Base-by-base conservation (phyloP, 352 stramenopile species). In the Phytophthora europaea region DNA sequence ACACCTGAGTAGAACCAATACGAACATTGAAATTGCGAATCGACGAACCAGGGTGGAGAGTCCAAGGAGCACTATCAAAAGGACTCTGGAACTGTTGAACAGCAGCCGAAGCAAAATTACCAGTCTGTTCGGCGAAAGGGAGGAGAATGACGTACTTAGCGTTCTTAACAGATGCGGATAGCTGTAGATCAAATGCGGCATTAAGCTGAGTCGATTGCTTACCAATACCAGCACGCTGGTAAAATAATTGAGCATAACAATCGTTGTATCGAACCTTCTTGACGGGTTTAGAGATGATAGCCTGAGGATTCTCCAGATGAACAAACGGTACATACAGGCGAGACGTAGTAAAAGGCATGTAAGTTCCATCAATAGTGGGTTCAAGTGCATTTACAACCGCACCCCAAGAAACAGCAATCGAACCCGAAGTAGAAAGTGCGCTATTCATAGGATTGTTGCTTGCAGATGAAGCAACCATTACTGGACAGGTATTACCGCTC, bases 271-370 rank as follows among this genome's bases (percentile, higher is more conserved):
- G 26, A 58, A 40, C 51, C 51, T 58, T 63, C 36, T 63, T 63
- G 0, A 63, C 56, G 9, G 56, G 56, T 7, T 63, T 63, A n/a
- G 38, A 63, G n/a, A 63, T 63, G 36, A 63, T 53, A 23, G 36
- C 13, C 22, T 51, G 40, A 38, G 56, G 56, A 13, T 62, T 62
- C 22, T 62, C 56, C 3, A 62, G 20, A 28, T 63, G 22, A n/a
- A 63, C 36, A 4, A 63, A 63, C 3, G 56, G 56, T 16, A 63
- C 56, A n/a, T 63, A 63, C 0, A 61, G 55, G 10, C 56, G 38
- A 43, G 60, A 55, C 52, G 60, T 57, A 45, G 65, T 51, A 3
- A 51, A 55, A 51, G 64, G 40, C 20, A 68, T 55, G 61, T 61
- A 61, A 18, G 61, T 61, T 23, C 33, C 33, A 48, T 68, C 61